Percentiles rank a stretch among this genome's conserved stretches.
Conservation (phyloP, 768 basidiomycete genomes). For the Russula olivacea region DNA sequence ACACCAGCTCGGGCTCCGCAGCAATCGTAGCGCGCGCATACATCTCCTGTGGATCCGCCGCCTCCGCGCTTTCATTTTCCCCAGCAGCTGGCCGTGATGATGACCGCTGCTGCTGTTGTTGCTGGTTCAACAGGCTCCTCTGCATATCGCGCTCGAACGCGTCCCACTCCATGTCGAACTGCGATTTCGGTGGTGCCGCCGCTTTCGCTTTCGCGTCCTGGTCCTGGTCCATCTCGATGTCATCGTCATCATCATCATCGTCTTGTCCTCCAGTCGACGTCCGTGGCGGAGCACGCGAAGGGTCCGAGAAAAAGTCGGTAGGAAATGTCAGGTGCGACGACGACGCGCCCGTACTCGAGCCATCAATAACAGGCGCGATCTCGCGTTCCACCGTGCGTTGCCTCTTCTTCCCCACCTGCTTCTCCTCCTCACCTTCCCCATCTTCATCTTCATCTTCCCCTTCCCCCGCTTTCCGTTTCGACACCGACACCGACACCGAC, state of each 20-base stretch:
- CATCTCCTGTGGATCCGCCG: slow-evolving; percentile 35
- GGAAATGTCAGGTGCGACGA: slow-evolving; percentile 39
- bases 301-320: slow-evolving; percentile 76
- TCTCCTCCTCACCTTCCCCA: slow-evolving; percentile 29
- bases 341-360: neutral
- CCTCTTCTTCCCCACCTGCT: slow-evolving; percentile 26
- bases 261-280: slow-evolving; percentile 28
- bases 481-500: neutral
- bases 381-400: slow-evolving; percentile 32
- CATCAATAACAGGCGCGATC: slow-evolving; percentile 14
- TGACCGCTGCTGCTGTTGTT: neutral
- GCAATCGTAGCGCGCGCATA: slow-evolving; percentile 67
- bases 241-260: slow-evolving; percentile 36
- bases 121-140: neutral
- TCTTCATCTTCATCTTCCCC: slow-evolving; percentile 32
- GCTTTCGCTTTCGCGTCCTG: slow-evolving; percentile 13
- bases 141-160: slow-evolving; percentile 58
- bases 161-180: slow-evolving; percentile 67
- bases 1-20: slow-evolving; percentile 58
- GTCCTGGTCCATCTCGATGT: slow-evolving; percentile 20
- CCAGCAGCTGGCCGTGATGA: no score
- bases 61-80: neutral
- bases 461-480: slow-evolving; percentile 31
- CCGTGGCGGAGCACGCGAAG: slow-evolving; percentile 43
- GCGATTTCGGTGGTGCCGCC: slow-evolving; percentile 27